phyloP scores from a whole-genome alignment of 345 rosid genomes.

The Rhizophora apiculata region DNA sequence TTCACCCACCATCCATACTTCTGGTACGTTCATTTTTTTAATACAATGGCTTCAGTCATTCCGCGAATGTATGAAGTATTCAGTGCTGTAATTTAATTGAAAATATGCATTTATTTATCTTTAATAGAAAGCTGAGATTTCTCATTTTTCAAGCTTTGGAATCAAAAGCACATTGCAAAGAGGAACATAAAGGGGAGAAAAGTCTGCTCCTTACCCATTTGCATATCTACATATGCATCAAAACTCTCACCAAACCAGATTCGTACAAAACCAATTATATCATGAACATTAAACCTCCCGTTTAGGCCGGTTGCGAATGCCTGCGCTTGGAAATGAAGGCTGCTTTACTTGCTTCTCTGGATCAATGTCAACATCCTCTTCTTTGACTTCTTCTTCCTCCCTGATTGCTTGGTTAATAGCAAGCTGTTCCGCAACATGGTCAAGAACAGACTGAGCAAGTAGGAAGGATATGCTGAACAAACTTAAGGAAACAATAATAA shows the following conservation, averaged over 20 bases:
- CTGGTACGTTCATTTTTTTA: too few species aligned
- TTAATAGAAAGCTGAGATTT: too few species aligned
- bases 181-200: background rate
- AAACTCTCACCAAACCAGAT: background rate
- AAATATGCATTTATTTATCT: too few species aligned
- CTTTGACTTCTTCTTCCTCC: conserved; percentile 45
- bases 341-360: conserved; percentile 42
- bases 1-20: too few species aligned
- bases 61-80: too few species aligned
- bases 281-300: conserved; percentile 39
- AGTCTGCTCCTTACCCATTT: background rate
- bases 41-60: too few species aligned
- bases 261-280: background rate
- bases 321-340: conserved; percentile 44
- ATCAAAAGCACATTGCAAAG: background rate
- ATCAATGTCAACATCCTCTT: conserved; percentile 13
- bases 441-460: background rate
- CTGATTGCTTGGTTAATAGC: conserved; percentile 53
- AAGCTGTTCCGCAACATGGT: conserved; percentile 41
- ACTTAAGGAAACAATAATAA: too few species aligned
- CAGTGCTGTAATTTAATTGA: too few species aligned
- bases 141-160: background rate
- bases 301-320: conserved; percentile 66
- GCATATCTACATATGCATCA: background rate
- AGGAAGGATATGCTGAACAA: too few species aligned